Evolutionary conservation across 169 alveolate genomes (phyloP).

Genomic region (Cryptosporidium parvum): DNA sequence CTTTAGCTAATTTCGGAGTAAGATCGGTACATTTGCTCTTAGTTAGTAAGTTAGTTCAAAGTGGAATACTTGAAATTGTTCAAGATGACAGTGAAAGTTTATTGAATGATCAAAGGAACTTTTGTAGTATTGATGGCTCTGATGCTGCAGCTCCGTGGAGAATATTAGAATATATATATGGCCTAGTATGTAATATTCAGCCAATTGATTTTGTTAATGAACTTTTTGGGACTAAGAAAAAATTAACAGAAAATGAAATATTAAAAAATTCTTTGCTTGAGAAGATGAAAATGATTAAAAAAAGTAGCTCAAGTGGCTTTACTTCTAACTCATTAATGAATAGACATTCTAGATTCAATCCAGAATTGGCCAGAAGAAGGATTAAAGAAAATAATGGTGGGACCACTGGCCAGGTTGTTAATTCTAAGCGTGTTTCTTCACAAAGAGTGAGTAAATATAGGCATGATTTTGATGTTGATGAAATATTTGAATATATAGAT

Average conservation of each 20-base stretch:
- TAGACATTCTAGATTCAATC: constrained; percentile 69
- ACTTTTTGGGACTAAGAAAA: constrained; percentile 19
- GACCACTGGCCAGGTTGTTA: constrained; percentile 11
- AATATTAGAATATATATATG: constrained; percentile 54
- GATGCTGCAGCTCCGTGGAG: constrained; percentile 53
- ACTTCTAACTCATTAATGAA: constrained; percentile 55
- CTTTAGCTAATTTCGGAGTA: constrained; percentile 45
- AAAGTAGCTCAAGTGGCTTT: constrained; percentile 51
- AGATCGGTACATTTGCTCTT: constrained; percentile 62
- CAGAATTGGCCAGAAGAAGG: constrained; percentile 70
- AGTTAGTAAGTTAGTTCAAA: constrained; percentile 22
- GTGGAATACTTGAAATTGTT: constrained; percentile 57
- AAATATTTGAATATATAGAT: constrained; percentile 54
- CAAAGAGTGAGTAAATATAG: constrained; percentile 31
- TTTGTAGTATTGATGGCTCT: background rate
- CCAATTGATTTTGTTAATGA: constrained; percentile 61
- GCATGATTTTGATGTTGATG: constrained; percentile 52
- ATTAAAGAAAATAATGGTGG: constrained; percentile 57
- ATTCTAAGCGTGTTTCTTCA: constrained; percentile 10
- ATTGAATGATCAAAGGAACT: background rate
- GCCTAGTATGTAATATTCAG: constrained; percentile 52
- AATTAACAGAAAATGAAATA: background rate
- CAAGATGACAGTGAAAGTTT: constrained; percentile 38
- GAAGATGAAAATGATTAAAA: constrained; percentile 15
- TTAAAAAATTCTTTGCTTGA: constrained; percentile 6